phyloP scores from a whole-genome alignment of 352 stramenopile species.

The Peronospora belbahrii region DNA sequence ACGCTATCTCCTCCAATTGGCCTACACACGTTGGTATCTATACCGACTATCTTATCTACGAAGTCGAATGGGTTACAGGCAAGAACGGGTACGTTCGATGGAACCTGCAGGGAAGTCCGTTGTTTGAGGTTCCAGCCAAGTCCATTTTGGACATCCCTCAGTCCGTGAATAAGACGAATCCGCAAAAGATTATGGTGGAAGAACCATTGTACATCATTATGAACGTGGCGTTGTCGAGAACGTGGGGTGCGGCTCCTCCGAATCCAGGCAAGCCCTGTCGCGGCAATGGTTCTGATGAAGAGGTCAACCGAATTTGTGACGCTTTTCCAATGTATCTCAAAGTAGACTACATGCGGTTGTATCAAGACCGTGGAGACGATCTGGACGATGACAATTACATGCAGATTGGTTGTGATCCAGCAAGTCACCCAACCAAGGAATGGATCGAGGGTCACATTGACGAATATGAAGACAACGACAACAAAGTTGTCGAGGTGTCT shows the following conservation, averaged over 20 bases:
- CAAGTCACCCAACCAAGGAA: constrained; percentile 44
- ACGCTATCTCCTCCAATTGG: constrained; percentile 72
- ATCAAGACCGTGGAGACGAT: constrained; percentile 44
- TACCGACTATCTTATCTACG: too few species aligned
- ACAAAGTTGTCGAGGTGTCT: constrained; percentile 39
- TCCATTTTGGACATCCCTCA: constrained; percentile 45
- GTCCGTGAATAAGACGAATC: constrained; percentile 36
- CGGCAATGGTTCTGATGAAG: constrained; percentile 34
- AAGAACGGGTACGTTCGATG: too few species aligned
- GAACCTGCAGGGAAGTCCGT: constrained; percentile 25
- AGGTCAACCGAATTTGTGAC: constrained; percentile 51
- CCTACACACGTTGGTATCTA: constrained; percentile 48
- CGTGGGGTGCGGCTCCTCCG: constrained; percentile 68
- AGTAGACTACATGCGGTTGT: constrained; percentile 62
- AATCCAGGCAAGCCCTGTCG: constrained; percentile 48
- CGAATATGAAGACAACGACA: constrained; percentile 54
- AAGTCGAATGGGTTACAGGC: too few species aligned
- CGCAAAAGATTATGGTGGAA: constrained; percentile 57
- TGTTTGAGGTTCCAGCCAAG: constrained; percentile 52
- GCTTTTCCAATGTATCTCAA: constrained; percentile 67
- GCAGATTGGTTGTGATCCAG: constrained; percentile 47
- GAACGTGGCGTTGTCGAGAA: constrained; percentile 88
- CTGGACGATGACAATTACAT: constrained; percentile 39
- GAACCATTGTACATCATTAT: constrained; percentile 91
- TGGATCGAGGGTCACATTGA: constrained; percentile 62